Base-by-base conservation (phyloP, 2,329 filamentous ascomycete genomes). In the Xylariaceae sp. region DNA sequence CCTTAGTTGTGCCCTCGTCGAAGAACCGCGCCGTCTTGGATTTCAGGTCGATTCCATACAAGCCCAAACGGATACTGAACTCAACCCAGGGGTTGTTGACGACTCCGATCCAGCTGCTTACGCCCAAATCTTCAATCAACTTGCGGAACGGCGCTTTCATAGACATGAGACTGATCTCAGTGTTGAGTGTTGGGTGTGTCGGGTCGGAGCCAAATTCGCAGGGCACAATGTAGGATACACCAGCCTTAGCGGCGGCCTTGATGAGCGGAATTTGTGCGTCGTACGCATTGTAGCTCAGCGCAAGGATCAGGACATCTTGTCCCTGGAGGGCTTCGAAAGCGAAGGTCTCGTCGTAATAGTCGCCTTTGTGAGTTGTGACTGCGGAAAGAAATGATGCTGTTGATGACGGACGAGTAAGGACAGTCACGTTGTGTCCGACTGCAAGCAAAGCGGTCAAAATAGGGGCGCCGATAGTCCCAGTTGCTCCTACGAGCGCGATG, bases 51-150 rank as follows among this genome's bases (percentile, higher is more conserved):
- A 73, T 62, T 1, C 68, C 69, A 45, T 66, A 62, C 31, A 65
- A 53, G 10, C 66, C 67, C 3, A 53, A 31, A 6, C 45, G 45
- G 45, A 71, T 54, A 38, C 62, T 60, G 58, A 61, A 69, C 47
- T 71, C 65, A 22, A 68, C 60, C 69, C 68, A 71, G 2, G 64
- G 67, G 40, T 68, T 69, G 47, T 58, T 65, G 14, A 60, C 57
- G 47, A 71, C 59, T 7, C 61, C 67, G 45, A 72, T 62, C 66
- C 66, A 71, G 51, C 56, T 61, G 45, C 63, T 60, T 18, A 56
- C 55, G 16, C 67, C 66, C 2, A 69, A 59, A 18, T 64, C 60
- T 47, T 68, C 66, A 16, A 69, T 48, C 1, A 66, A 50, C 40
- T 63, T 45, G 40, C 66, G 62, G 36, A 59, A 59, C 13, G 50